Evolutionary conservation across 768 basidiomycete species (phyloP).

Genomic region (Lactarius deliciosus): DNA sequence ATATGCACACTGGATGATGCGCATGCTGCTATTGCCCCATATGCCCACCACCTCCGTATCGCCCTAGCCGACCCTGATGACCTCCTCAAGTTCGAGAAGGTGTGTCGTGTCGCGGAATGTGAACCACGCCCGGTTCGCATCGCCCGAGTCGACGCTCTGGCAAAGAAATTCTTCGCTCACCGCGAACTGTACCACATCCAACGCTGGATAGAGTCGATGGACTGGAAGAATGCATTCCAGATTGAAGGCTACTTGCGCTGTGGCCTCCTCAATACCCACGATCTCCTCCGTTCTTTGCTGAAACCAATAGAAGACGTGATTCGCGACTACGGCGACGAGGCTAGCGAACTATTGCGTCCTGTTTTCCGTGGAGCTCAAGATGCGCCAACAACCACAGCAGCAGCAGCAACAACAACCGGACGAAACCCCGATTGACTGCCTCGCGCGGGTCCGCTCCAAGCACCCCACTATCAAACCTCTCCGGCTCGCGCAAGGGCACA

Average conservation of each 20-base stretch:
- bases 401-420: slow-evolving; percentile 32
- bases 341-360: slow-evolving; percentile 52
- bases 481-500: slow-evolving; percentile 41
- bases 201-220: slow-evolving; percentile 45
- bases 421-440: slow-evolving; percentile 47
- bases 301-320: slow-evolving; percentile 46
- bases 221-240: slow-evolving; percentile 76
- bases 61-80: slow-evolving; percentile 54
- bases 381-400: slow-evolving; percentile 32
- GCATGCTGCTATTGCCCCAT: slow-evolving; percentile 62
- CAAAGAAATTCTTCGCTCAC: slow-evolving; percentile 50
- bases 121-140: slow-evolving; percentile 33
- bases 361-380: slow-evolving; percentile 51
- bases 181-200: slow-evolving; percentile 49
- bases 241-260: slow-evolving; percentile 68
- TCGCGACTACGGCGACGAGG: slow-evolving; percentile 35
- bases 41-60: slow-evolving; percentile 68
- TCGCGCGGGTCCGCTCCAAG: slow-evolving; percentile 39
- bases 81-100: slow-evolving; percentile 49
- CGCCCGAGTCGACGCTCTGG: slow-evolving; percentile 47
- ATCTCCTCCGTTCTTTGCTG: slow-evolving; percentile 47
- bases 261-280: slow-evolving; percentile 57
- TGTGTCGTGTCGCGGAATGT: slow-evolving; percentile 54
- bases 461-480: slow-evolving; percentile 29
- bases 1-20: slow-evolving; percentile 57